These are phyloP conservation scores for Pseudovirgaria hyperparasitica DNA, from an alignment of 2,329 filamentous ascomycete species.

Conservation along the genomic window DNA sequence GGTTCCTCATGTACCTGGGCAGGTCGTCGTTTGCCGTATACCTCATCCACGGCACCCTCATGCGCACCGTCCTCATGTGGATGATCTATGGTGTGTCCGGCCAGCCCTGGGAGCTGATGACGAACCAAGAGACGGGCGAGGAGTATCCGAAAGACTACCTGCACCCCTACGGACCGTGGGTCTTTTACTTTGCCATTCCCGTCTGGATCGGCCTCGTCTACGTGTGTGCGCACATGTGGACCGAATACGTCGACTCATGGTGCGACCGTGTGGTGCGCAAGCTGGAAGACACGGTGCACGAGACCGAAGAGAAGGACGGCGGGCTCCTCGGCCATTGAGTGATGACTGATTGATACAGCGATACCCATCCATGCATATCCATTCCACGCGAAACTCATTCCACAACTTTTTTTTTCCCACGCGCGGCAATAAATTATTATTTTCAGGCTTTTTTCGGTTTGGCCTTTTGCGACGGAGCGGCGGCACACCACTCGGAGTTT, in stretches of 20 bases:
- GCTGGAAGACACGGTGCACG: slow-evolving; percentile 36
- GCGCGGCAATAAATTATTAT: no score
- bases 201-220: slow-evolving; percentile 36
- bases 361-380: no score
- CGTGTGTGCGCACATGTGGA: slow-evolving; percentile 37
- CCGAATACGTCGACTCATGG: slow-evolving; percentile 37
- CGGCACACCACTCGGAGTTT: no score
- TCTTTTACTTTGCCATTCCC: slow-evolving; percentile 31
- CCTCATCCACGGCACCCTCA: slow-evolving; percentile 39
- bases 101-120: slow-evolving; percentile 27
- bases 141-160: slow-evolving; percentile 12
- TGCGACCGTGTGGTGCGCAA: slow-evolving; percentile 36
- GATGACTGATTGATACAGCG: no score
- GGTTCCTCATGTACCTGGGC: slow-evolving; percentile 40
- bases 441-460: no score
- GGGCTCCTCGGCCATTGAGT: no score
- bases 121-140: slow-evolving; percentile 27
- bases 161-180: slow-evolving; percentile 26
- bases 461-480: no score
- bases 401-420: no score
- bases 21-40: slow-evolving; percentile 44
- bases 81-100: slow-evolving; percentile 39
- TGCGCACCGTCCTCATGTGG: slow-evolving; percentile 39
- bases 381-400: no score
- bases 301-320: slow-evolving; percentile 26